Evolutionary conservation across 208 protist species (phyloP), one percentile per base, ranked within the genome.

Genomic region (Trypanosoma melophagium): DNA sequence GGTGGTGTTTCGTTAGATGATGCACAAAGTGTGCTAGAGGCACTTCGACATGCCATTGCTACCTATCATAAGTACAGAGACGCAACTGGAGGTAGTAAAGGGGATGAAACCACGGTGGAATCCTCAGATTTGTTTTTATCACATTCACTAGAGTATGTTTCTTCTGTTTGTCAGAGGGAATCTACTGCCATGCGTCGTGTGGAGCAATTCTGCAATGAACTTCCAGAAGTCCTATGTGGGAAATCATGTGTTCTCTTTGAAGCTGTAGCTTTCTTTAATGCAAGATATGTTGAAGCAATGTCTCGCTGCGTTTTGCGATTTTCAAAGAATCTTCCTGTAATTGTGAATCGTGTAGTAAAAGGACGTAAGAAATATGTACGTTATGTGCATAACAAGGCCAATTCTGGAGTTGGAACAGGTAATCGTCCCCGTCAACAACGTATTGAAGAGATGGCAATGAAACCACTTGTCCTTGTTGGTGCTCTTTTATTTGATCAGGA

Each of bases 371-470:
- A 69, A 66, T 69, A 83, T 72, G 61, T 90, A 8, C 55, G 74
- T 71, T 69, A 80, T 50, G 55, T 59, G 47, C 52, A 60, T 14
- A 85, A 75, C n/a, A 80, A 79, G 38, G 61, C 72, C 1, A 74
- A 62, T 40, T 54, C 62, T 3, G 89, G 89, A 5, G 70, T 95
- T 45, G 86, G 80, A 42, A 91, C 84, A 0, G 86, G 89, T 1
- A 55, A 51, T 13, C 75, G 78, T 22, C 81, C 86, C 28, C 69
- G 59, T 4, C 60, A 83, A 24, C 83, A 92, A 78, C 75, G 80
- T n/a, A 83, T 95, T 25, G 89, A 95, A 54, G 86, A 90, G 56
- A 92, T 95, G 84, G 55, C 75, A n/a, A 88, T 95, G 86, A 95
- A 95, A 65, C 89, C 89, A 19, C 75, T 95, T 51, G 89, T 95